Evolutionary conservation across 2,329 filamentous ascomycete genomes (phyloP).

Genomic region (Cryphonectria japonica): DNA sequence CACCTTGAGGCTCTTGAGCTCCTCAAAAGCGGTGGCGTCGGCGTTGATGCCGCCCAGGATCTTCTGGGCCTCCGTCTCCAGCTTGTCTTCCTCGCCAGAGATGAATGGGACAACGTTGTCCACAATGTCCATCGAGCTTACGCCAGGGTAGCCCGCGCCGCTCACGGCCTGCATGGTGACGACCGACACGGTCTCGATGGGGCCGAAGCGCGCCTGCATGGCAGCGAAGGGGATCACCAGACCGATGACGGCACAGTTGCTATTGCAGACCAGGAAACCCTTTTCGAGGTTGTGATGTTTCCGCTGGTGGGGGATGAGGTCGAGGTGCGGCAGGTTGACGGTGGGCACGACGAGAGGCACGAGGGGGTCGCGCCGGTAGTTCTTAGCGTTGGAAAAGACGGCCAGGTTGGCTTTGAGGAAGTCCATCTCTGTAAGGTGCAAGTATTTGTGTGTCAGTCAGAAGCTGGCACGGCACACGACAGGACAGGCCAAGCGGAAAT

Average conservation of each 20-base stretch:
- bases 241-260: conserved; percentile 96
- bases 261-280: conserved; percentile 96
- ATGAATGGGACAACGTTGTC: conserved; percentile 98
- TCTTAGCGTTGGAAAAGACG: conserved; percentile 98
- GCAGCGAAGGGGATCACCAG: conserved; percentile 94
- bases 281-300: conserved; percentile 72
- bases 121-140: conserved; percentile 91
- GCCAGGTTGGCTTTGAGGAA: conserved; percentile 87
- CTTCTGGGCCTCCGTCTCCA: conserved; percentile 93
- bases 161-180: conserved; percentile 96
- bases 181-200: conserved; percentile 74
- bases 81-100: conserved; percentile 91
- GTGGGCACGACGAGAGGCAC: conserved; percentile 94
- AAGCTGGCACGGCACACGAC: neutral
- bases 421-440: conserved; percentile 69
- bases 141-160: conserved; percentile 87
- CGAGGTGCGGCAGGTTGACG: conserved; percentile 86
- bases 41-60: conserved; percentile 79
- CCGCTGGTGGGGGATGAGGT: conserved; percentile 87
- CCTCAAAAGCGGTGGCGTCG: conserved; percentile 73
- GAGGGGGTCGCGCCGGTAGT: conserved; percentile 87
- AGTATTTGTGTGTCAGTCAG: conserved; percentile 23
- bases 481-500: neutral
- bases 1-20: conserved; percentile 75
- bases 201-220: conserved; percentile 82